These are phyloP conservation scores for Backusella psychrophila DNA, from an alignment of 192 early-diverging fungal genomes.

Conservation along the genomic window DNA sequence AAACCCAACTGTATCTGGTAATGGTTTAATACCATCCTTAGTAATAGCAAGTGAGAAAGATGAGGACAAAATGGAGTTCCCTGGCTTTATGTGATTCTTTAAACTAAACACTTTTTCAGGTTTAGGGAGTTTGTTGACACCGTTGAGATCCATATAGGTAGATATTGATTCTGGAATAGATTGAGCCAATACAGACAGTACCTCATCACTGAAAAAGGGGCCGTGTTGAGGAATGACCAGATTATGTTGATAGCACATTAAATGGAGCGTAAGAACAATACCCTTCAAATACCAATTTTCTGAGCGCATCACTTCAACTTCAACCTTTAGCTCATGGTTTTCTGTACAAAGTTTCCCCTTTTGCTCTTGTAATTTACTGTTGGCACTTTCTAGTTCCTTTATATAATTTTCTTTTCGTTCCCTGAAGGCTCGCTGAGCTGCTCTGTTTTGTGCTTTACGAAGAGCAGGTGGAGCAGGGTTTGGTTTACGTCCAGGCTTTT, in stretches of 20 bases:
- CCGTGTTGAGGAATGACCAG: slow-evolving; percentile 22
- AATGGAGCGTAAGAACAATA: slow-evolving; percentile 44
- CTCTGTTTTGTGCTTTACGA: slow-evolving; percentile 79
- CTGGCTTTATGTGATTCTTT: not conserved
- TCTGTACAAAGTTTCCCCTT: slow-evolving; percentile 46
- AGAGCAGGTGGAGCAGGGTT: slow-evolving; percentile 57
- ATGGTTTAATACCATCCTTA: not conserved
- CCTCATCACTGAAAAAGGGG: slow-evolving; percentile 23
- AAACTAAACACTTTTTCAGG: slow-evolving; percentile 9
- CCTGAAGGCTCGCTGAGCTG: slow-evolving; percentile 89
- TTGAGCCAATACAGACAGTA: slow-evolving; percentile 20
- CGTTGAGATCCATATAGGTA: slow-evolving; percentile 23
- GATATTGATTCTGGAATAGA: slow-evolving; percentile 24
- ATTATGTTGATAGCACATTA: slow-evolving; percentile 24
- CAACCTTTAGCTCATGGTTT: slow-evolving; percentile 30
- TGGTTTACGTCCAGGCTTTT: slow-evolving; percentile 58
- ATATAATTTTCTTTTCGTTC: slow-evolving; percentile 82
- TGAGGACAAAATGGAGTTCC: not conserved
- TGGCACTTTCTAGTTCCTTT: slow-evolving; percentile 69
- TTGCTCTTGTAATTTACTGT: slow-evolving; percentile 62
- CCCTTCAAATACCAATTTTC: slow-evolving; percentile 50
- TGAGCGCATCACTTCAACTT: slow-evolving; percentile 37
- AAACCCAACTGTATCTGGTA: not conserved
- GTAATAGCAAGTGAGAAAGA: not conserved
- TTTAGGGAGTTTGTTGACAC: slow-evolving; percentile 22